Base-by-base conservation (phyloP, 1,139 yeast genomes). In the Nakaseomyces delphensis region DNA sequence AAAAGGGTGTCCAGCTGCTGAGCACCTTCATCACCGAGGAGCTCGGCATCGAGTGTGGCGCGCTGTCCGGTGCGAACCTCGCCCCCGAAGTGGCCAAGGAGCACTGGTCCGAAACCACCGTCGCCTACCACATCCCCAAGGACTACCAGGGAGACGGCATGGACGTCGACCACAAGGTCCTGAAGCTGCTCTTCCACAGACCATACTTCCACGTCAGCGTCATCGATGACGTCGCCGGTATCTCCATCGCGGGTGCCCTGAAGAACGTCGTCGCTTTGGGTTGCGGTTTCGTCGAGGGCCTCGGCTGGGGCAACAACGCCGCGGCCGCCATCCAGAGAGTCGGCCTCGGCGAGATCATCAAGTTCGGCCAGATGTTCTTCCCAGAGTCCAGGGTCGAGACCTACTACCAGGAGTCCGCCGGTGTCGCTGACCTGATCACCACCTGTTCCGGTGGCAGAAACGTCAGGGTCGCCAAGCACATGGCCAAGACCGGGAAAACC, bases 221-320 rank as follows among this genome's bases (percentile, higher is more conserved):
- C 43, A 76, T 84, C 46, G 77, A 79, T 48, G 97, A 89, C 62
- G 89, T 87, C 44, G 89, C 89, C 24, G 96, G 96, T 59, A 87
- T 87, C 45, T 83, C 95, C 13, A 76, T 89, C 52, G 95, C 95
- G 36, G 97, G 96, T 57, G 97, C 97, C 4, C 73, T 89, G 63
- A 89, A 89, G 70, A 89, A 89, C 67, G 87, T 89, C 31, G 85
- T 87, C 53, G 96, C 96, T 42, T 73, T 85, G 58, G 87, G 93
- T 45, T 95, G 93, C 44, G 97, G 96, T 43, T 83, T 87, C 61
- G 96, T 87, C 49, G 95, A 85, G 66, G 96, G 96, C 53, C 74
- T 83, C 48, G 95, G 95, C 45, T 89, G 96, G 96, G 97, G 97
- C 62, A 95, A 86, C 68, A 87, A 87, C 62, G 96, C 97, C 53